Base-by-base conservation (phyloP, 108 stramenopile species). In the Schizochytrium sp. region DNA sequence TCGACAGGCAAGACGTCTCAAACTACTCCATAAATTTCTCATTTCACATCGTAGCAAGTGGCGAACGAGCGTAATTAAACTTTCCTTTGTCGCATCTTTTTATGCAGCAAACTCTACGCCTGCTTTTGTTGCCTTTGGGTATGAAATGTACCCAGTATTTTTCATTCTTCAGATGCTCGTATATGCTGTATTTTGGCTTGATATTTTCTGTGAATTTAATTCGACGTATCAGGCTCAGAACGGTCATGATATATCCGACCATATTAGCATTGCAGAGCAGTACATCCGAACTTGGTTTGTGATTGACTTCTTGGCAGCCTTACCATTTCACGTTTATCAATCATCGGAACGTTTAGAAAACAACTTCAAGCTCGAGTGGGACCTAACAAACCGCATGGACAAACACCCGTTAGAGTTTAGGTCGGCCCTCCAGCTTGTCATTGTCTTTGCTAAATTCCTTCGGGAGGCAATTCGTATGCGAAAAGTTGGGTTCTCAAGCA, bases 121-220 rank as follows among this genome's bases (percentile, higher is more conserved):
- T 0, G 53, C 53, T 10, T 83, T 49, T 28, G 76, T 83, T 5
- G 76, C 76, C 50, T 83, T 83, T 83, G 76, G 76, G 8, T 83
- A 83, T 28, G 10, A 2, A 47, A 83, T 83, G 76, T n/a, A 10
- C 13, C 76, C 5, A 10, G 42, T 38, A 44, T 69, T 69, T 38
- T 8, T 28, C 19, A 44, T 15, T 38, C 8, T 69, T 38, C 64
- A 69, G 15, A 5, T 5, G 10, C 64, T 69, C 42, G 64, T 69
- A 38, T 69, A 69, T 15, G 19, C 28, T 3, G 7, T 69, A 44
- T 69, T 69, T 38, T 69, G 64, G 64, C 42, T 69, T 44, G 64
- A 69, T 69, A 69, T 69, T 38, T 2, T 69, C 0, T 7, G 40
- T 15, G 28, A 38, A 8, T 69, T 69, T 69, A 69, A 7, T 5